Evolutionary conservation across 2,329 filamentous ascomycete species (phyloP).

Genomic region (Pestalotiopsis sp.): DNA sequence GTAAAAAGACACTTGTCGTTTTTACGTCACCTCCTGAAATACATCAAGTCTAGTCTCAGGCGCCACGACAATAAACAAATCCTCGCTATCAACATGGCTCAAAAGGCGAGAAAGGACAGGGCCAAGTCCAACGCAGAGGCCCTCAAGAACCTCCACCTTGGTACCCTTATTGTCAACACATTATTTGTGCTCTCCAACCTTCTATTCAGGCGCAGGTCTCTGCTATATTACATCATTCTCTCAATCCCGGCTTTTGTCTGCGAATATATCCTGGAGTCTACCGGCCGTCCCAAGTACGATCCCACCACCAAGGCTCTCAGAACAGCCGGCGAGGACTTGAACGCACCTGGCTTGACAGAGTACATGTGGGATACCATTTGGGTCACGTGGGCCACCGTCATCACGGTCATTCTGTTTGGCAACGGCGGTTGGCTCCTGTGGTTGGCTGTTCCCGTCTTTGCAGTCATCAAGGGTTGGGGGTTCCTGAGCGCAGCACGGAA

Average conservation of each 20-base stretch:
- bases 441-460: slow-evolving; percentile 56
- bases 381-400: slow-evolving; percentile 82
- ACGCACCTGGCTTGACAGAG: slow-evolving; percentile 85
- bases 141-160: slow-evolving; percentile 80
- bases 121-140: slow-evolving; percentile 78
- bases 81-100: slow-evolving; percentile 46
- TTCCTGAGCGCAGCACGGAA: slow-evolving; percentile 55
- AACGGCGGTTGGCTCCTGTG: slow-evolving; percentile 70
- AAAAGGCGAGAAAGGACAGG: slow-evolving; percentile 63
- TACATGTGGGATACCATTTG: slow-evolving; percentile 98
- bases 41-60: neutral
- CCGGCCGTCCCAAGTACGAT: slow-evolving; percentile 76
- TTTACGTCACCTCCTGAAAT: neutral
- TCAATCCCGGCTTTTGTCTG: slow-evolving; percentile 75
- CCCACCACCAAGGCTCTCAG: slow-evolving; percentile 65
- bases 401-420: slow-evolving; percentile 74
- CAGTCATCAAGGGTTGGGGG: slow-evolving; percentile 52
- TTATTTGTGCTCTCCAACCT: slow-evolving; percentile 75
- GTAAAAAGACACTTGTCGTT: neutral
- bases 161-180: slow-evolving; percentile 69
- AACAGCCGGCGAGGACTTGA: slow-evolving; percentile 82
- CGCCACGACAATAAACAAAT: no score
- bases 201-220: slow-evolving; percentile 63
- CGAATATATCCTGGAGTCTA: slow-evolving; percentile 81
- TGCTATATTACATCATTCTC: slow-evolving; percentile 69